Evolutionary conservation across 2,329 filamentous ascomycete genomes (phyloP).

Genomic region (Colletotrichum siamense): DNA sequence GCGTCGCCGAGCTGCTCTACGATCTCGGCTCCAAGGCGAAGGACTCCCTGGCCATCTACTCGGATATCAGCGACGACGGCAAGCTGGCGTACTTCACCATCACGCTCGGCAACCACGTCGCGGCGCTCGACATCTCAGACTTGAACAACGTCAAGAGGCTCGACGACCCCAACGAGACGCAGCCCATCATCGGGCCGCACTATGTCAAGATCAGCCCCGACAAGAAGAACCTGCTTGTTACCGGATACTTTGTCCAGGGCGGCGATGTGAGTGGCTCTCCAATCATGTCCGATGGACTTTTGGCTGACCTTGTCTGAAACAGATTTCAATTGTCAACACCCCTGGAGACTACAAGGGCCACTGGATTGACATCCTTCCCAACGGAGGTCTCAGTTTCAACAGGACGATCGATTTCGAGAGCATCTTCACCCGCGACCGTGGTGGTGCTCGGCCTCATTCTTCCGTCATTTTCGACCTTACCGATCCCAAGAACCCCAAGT

Average conservation of each 20-base stretch:
- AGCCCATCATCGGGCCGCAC: slow-evolving; percentile 66
- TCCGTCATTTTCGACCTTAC: slow-evolving; percentile 62
- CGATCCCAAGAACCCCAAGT: slow-evolving; percentile 48
- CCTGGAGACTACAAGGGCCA: slow-evolving; percentile 67
- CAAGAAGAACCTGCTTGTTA: slow-evolving; percentile 68
- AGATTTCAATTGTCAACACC: slow-evolving; percentile 64
- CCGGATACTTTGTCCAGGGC: slow-evolving; percentile 70
- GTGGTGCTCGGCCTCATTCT: slow-evolving; percentile 63
- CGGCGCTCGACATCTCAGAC: slow-evolving; percentile 66
- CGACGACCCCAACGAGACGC: slow-evolving; percentile 62
- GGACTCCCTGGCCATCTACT: slow-evolving; percentile 64
- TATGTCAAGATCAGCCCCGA: slow-evolving; percentile 70
- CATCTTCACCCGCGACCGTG: slow-evolving; percentile 55
- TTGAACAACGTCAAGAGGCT: slow-evolving; percentile 65
- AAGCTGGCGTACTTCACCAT: slow-evolving; percentile 65
- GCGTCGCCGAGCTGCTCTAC: slow-evolving; percentile 62
- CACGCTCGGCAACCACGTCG: slow-evolving; percentile 67
- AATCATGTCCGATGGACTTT: not conserved
- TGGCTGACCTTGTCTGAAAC: not conserved
- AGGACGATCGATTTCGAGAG: slow-evolving; percentile 56
- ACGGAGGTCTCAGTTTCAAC: slow-evolving; percentile 50
- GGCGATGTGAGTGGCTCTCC: slow-evolving; percentile 46
- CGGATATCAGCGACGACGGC: slow-evolving; percentile 63
- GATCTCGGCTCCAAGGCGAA: slow-evolving; percentile 54
- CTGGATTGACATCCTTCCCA: slow-evolving; percentile 62